Conservation (phyloP, 2,329 filamentous ascomycete genomes). For the Falciphora oryzae region DNA sequence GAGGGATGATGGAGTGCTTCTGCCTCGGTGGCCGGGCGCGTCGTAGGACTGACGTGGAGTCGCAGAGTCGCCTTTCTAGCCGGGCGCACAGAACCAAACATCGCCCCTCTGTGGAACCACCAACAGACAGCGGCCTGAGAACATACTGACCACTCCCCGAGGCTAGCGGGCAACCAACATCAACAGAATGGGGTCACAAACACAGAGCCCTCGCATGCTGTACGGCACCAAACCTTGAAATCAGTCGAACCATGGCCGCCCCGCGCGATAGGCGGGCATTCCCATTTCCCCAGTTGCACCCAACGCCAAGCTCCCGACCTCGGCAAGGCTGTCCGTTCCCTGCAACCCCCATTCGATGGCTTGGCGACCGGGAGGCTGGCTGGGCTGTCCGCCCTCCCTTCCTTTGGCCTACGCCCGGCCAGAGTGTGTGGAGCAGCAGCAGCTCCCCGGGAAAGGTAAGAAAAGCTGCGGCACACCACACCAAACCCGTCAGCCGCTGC, state of each 20-base stretch:
- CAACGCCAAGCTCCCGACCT: not conserved
- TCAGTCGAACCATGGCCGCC: no score
- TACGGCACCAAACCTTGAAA: not conserved
- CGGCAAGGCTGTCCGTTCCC: not conserved
- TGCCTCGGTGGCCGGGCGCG: not conserved
- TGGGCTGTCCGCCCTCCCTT: not conserved
- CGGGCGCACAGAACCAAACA: not conserved
- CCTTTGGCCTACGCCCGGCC: no score
- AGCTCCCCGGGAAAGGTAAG: not conserved
- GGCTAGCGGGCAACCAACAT: not conserved
- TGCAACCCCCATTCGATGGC: not conserved
- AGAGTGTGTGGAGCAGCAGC: not conserved
- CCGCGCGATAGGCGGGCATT: no score
- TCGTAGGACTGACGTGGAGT: not conserved
- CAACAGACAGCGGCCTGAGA: not conserved
- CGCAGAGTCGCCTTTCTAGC: not conserved
- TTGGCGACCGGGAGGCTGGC: not conserved
- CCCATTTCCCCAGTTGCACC: not conserved
- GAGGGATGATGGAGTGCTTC: no score
- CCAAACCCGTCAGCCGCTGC: not conserved
- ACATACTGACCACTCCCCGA: not conserved
- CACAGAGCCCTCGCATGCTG: not conserved
- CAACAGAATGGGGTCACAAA: not conserved
- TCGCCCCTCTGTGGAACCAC: not conserved
- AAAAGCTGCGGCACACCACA: not conserved